Base-by-base conservation (phyloP, 1,139 yeast genomes). In the Saccharomyces hybrid region DNA sequence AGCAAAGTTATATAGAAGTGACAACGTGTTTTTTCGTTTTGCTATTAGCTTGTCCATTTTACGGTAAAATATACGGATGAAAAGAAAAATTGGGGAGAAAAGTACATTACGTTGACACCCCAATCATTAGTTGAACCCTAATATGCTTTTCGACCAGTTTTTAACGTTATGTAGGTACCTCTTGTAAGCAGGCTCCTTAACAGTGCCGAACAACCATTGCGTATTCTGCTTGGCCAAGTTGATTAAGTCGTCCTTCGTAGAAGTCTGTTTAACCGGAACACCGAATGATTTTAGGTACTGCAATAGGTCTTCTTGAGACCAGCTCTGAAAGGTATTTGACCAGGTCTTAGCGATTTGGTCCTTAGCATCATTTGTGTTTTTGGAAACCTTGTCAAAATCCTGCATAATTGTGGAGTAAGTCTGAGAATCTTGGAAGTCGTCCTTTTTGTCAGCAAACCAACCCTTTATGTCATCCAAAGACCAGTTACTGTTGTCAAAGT, bases 231-330 rank as follows among this genome's bases (percentile, higher is more conserved):
- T 75, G 23, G 84, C 84, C 57, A 73, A 63, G 13, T 72, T 67
- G 26, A 79, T 65, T 60, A 83, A 71, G 53, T 81, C 78, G 47
- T 76, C 75, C 59, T 76, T 77, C 54, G 71, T 71, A 55, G 73
- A 66, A n/a, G 68, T 68, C 13, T 62, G 53, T 28, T 70, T 68
- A 42, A 76, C 68, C 48, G 72, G 70, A 53, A 76, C 70, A 6
- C 87, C 87, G 65, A 77, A 82, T 7, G 79, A 73, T 48, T 74
- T 71, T 54, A 84, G 69, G 67, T 82, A 84, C 31, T 75, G 73
- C 61, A 71, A 75, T 61, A 84, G 70, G 59, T 84, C 88, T 32
- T 77, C 75, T 46, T 75, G 76, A 25, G 81, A 72, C 83, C 85
- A 83, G 38, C 75, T 69, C 50, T 75, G 74, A 61, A 80, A 78